Percentiles rank a stretch among this genome's conserved stretches.
These are phyloP conservation scores for Penicillium steckii DNA, from an alignment of 495 filamentous ascomycete genomes.

Conservation along the genomic window DNA sequence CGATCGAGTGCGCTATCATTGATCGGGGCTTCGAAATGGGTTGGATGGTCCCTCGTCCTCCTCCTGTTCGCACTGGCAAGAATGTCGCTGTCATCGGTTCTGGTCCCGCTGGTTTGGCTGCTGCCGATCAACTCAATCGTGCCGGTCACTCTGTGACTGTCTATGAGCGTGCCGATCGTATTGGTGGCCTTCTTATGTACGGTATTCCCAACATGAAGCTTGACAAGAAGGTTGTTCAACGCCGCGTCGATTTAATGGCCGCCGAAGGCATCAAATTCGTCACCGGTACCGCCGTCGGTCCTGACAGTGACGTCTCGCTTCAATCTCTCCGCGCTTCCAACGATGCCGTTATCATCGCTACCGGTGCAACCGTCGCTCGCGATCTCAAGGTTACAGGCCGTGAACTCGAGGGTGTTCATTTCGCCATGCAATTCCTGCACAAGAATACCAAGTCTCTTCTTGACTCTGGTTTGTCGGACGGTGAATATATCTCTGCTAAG, in stretches of 20 bases:
- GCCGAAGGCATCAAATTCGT: conserved; percentile 86
- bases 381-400: conserved; percentile 93
- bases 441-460: conserved; percentile 98
- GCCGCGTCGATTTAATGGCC: conserved; percentile 94
- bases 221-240: conserved; percentile 97
- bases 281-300: conserved; percentile 73
- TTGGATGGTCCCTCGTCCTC: conserved; percentile 91
- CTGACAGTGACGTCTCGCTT: conserved; percentile 68
- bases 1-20: conserved; percentile 98
- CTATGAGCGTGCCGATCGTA: conserved; percentile 92
- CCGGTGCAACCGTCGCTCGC: conserved; percentile 95
- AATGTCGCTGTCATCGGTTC: conserved; percentile 92
- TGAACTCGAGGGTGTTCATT: conserved; percentile 92
- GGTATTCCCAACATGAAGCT: conserved; percentile 99
- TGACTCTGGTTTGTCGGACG: conserved; percentile 85
- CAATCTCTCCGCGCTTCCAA: conserved; percentile 71
- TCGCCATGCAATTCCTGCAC: conserved; percentile 98
- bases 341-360: conserved; percentile 91
- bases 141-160: conserved; percentile 89
- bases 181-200: conserved; percentile 96
- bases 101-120: conserved; percentile 87
- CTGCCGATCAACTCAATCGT: conserved; percentile 94
- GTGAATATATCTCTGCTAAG: conserved; percentile 92
- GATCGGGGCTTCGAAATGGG: conserved; percentile 99
- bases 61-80: conserved; percentile 82